Conservation (phyloP, 1,284 basidiomycete genomes). For the Rhodotorula sp. region DNA sequence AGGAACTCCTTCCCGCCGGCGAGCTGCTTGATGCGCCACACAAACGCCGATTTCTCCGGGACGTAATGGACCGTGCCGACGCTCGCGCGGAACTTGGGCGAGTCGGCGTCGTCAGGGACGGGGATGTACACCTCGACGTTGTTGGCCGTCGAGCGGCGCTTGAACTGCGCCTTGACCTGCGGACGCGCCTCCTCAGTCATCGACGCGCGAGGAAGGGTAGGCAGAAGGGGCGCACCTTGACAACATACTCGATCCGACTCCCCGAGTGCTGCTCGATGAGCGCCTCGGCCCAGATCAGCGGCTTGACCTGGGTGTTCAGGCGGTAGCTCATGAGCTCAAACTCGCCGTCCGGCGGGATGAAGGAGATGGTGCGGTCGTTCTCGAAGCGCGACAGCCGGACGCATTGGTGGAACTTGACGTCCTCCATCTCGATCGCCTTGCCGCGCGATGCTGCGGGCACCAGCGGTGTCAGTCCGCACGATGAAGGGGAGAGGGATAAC, state of each 20-base stretch:
- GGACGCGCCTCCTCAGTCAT: neutral
- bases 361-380: slow-evolving; percentile 97
- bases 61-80: slow-evolving; percentile 92
- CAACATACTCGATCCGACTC: slow-evolving; percentile 93
- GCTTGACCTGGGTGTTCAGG: slow-evolving; percentile 93
- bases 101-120: slow-evolving; percentile 97
- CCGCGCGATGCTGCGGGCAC: slow-evolving; percentile 74
- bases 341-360: slow-evolving; percentile 98
- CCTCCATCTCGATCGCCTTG: slow-evolving; percentile 99
- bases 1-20: slow-evolving; percentile 90
- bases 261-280: slow-evolving; percentile 93
- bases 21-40: slow-evolving; percentile 97
- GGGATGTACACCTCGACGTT: slow-evolving; percentile 98
- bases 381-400: slow-evolving; percentile 99
- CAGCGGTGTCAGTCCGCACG: neutral
- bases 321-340: slow-evolving; percentile 99
- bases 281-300: slow-evolving; percentile 97
- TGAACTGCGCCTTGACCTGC: slow-evolving; percentile 90
- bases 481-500: neutral
- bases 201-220: neutral
- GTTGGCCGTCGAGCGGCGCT: slow-evolving; percentile 92
- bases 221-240: slow-evolving; percentile 60
- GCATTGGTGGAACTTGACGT: slow-evolving; percentile 99
- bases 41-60: slow-evolving; percentile 92
- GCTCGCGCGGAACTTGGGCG: slow-evolving; percentile 90